phyloP scores from a whole-genome alignment of 176 grass and related monocot genomes.

The Elaeis guineensis region DNA sequence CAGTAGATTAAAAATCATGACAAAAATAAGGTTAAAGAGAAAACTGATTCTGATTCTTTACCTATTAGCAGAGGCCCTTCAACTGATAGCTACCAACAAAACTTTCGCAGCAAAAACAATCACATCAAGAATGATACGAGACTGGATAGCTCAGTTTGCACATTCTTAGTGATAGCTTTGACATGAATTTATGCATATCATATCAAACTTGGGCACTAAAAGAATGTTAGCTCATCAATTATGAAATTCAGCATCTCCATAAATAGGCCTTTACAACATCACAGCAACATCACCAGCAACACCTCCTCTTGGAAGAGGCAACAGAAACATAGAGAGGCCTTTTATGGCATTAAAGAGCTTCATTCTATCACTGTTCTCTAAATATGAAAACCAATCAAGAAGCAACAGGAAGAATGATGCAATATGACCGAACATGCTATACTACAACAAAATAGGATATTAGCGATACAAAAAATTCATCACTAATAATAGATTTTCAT shows the following conservation, averaged over 20 bases:
- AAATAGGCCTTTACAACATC: constrained; percentile 43
- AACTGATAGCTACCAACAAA: no score
- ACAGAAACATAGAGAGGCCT: constrained; percentile 16
- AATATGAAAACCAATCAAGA: no score
- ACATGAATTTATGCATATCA: not conserved
- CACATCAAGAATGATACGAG: not conserved
- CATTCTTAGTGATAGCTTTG: not conserved
- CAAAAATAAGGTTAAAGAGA: no score
- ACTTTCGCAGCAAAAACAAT: no score
- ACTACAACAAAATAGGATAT: no score
- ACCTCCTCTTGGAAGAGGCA: not conserved
- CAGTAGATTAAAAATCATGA: no score
- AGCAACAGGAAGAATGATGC: no score
- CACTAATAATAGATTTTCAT: no score
- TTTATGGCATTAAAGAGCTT: constrained; percentile 27
- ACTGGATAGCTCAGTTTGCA: not conserved
- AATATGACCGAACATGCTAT: no score
- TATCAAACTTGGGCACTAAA: not conserved
- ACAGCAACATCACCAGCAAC: constrained; percentile 69
- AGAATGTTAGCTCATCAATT: not conserved
- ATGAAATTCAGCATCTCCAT: not conserved
- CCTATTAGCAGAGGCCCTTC: no score
- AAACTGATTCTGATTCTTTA: no score
- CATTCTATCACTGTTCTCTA: constrained; percentile 23
- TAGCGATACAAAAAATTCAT: no score